Conservation (phyloP, 139 green algal species). For the Penium margaritaceum region DNA sequence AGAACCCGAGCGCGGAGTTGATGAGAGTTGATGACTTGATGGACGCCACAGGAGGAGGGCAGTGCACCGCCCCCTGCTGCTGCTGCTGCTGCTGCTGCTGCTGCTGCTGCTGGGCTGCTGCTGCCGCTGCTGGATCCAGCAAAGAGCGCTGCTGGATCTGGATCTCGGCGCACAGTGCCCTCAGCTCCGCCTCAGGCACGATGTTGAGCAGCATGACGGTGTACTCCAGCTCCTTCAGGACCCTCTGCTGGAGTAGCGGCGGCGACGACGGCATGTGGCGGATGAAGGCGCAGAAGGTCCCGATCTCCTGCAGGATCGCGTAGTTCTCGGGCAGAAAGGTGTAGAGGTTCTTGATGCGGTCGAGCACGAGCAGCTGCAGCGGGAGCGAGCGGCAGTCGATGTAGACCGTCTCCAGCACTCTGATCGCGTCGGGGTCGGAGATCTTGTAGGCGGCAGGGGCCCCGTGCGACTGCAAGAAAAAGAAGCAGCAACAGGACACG, state of each 20-base stretch:
- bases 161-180: constrained; percentile 19
- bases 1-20: constrained; percentile 7
- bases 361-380: constrained; percentile 25
- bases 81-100: no score
- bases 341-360: constrained; percentile 13
- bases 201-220: constrained; percentile 12
- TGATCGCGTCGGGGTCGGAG: no score
- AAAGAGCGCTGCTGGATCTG: no score
- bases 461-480: no score
- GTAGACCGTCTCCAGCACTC: no score
- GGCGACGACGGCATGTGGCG: neutral
- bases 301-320: constrained; percentile 12
- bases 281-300: constrained; percentile 3
- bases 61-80: constrained; percentile 18
- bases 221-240: constrained; percentile 39
- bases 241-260: neutral
- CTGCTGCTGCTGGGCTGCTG: no score
- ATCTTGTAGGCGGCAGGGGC: no score
- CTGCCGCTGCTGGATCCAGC: no score
- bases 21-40: neutral
- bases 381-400: no score
- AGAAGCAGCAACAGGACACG: no score
- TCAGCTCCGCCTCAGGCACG: constrained; percentile 29
- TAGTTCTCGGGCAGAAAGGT: constrained; percentile 23
- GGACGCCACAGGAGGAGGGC: neutral